phyloP scores from a whole-genome alignment of 2,329 filamentous ascomycete genomes.

The Berkeleyomyces rouxiae region DNA sequence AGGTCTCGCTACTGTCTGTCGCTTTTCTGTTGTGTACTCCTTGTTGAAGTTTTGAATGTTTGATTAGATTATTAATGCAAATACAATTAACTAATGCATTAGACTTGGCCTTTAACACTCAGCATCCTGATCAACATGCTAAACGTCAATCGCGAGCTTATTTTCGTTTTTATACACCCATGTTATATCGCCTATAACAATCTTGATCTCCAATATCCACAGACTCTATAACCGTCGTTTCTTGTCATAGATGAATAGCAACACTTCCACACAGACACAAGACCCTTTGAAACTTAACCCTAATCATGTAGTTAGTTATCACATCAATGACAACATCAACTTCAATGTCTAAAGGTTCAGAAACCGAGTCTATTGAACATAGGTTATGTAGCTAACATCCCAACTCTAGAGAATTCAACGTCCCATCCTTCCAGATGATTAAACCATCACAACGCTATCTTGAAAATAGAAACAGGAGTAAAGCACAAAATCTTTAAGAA shows the following conservation, averaged over 20 bases:
- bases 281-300: neutral
- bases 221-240: no score
- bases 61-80: no score
- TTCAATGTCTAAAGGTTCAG: neutral
- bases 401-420: neutral
- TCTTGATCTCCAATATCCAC: no score
- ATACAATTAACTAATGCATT: no score
- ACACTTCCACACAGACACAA: neutral
- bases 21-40: neutral
- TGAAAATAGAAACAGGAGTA: slow-evolving; percentile 2
- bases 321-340: neutral
- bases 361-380: neutral
- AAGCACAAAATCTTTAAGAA: slow-evolving; percentile 2
- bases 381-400: neutral
- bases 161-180: no score
- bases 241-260: neutral
- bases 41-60: no score
- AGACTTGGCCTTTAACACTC: no score
- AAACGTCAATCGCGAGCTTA: no score
- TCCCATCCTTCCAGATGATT: neutral
- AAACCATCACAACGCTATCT: neutral
- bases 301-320: neutral
- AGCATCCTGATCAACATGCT: no score
- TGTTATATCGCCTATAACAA: no score
- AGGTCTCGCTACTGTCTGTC: neutral